phyloP scores from a whole-genome alignment of 257 asterid species.

The Parsonsia alboflavescens region DNA sequence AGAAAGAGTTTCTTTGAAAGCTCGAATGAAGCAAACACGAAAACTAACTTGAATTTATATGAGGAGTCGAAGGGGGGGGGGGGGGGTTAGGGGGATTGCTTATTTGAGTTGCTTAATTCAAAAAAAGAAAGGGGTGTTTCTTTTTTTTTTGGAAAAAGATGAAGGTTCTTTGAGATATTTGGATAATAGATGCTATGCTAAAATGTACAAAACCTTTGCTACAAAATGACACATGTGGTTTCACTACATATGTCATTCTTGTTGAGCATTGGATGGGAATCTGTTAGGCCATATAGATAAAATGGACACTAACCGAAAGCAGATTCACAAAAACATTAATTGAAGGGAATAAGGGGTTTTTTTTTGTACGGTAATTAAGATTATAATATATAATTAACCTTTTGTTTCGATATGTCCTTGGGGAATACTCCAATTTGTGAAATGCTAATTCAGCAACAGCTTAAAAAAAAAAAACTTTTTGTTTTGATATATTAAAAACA shows the following conservation, averaged over 20 bases:
- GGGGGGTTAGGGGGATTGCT: constrained; percentile 2
- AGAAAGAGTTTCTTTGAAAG: no score
- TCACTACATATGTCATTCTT: constrained; percentile 1
- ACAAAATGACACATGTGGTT: constrained; percentile 20
- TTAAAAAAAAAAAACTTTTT: no score
- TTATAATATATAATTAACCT: no score
- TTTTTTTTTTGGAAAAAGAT: constrained; percentile 6
- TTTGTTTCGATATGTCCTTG: no score
- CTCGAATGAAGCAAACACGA: no score
- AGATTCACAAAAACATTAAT: constrained; percentile 13
- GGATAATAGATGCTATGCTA: constrained; percentile 32
- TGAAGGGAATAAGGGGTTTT: no score
- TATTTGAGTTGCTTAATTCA: constrained; percentile 15
- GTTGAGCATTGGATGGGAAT: constrained; percentile 10
- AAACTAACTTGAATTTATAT: constrained; percentile 9
- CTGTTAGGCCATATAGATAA: constrained; percentile 20
- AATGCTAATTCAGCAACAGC: no score
- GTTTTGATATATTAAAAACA: no score
- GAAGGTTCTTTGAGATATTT: constrained; percentile 39
- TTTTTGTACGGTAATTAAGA: no score
- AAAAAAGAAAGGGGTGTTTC: constrained; percentile 1
- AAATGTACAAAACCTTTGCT: constrained; percentile 2
- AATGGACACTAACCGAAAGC: constrained; percentile 20
- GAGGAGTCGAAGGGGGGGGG: constrained; percentile 8
- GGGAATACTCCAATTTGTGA: no score